Conservation (phyloP, 2,329 filamentous ascomycete genomes). For the Colletotrichum somersetense region DNA sequence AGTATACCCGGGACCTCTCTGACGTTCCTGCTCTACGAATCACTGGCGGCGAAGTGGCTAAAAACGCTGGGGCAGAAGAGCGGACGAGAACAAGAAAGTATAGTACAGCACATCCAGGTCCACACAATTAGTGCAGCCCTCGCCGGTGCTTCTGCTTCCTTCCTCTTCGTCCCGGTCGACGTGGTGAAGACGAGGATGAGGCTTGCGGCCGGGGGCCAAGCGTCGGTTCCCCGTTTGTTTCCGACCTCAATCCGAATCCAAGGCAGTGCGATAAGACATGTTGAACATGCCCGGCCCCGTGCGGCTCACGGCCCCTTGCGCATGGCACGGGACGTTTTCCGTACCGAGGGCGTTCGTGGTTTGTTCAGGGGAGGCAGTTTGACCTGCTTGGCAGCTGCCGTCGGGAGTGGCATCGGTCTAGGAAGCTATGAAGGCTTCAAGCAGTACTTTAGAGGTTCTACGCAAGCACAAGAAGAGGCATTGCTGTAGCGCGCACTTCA, state of each 20-base stretch:
- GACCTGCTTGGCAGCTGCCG: constrained; percentile 3
- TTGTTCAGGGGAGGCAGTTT: constrained; percentile 12
- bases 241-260: neutral
- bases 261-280: neutral
- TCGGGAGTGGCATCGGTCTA: constrained; percentile 4
- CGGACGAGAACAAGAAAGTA: neutral
- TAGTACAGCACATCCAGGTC: neutral
- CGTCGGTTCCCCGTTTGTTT: neutral
- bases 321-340: neutral
- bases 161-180: constrained; percentile 43
- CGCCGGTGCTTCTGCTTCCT: constrained; percentile 30
- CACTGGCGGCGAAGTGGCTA: neutral
- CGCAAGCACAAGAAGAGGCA: neutral
- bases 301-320: neutral
- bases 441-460: neutral
- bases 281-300: neutral
- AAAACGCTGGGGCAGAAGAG: neutral
- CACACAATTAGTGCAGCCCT: constrained; percentile 34
- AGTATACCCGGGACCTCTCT: constrained; percentile 7
- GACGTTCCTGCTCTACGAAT: constrained; percentile 21
- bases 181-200: constrained; percentile 44
- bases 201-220: constrained; percentile 32
- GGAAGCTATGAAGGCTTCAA: constrained; percentile 19
- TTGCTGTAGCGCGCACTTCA: neutral
- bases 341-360: neutral